phyloP scores from a whole-genome alignment of 805 yeast species.

The Barnettozyma californica region DNA sequence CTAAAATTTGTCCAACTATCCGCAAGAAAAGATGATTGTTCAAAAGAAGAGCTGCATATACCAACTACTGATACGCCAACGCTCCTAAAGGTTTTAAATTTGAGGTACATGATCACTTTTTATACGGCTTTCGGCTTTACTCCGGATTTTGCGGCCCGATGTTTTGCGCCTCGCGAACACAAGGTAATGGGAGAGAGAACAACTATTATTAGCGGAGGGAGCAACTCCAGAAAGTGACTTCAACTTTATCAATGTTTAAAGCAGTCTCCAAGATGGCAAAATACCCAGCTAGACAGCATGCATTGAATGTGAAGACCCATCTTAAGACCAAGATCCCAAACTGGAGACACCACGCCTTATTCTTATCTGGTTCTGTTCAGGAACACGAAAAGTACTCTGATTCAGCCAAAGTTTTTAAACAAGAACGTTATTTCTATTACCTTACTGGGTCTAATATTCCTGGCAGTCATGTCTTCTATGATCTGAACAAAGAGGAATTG shows the following conservation, averaged over 20 bases:
- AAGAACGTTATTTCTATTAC: conserved; percentile 86
- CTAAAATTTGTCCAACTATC: no score
- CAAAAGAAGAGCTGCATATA: no score
- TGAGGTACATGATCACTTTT: no score
- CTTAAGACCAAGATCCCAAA: conserved; percentile 25
- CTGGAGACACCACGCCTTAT: conserved; percentile 36
- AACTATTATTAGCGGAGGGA: no score
- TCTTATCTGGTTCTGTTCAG: conserved; percentile 55
- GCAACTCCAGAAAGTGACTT: no score
- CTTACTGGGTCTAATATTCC: conserved; percentile 79
- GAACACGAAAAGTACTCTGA: conserved; percentile 73
- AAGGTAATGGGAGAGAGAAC: no score
- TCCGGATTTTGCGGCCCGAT: no score
- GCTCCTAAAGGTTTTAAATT: no score
- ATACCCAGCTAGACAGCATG: conserved; percentile 84
- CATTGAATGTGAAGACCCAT: conserved; percentile 43
- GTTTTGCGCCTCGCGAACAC: no score
- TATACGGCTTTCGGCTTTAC: no score
- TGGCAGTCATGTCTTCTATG: conserved; percentile 64
- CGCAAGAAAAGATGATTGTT: no score
- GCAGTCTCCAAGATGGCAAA: conserved; percentile 30
- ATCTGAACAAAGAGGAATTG: conserved; percentile 46
- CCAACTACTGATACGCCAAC: no score
- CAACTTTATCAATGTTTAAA: conserved; percentile 1
- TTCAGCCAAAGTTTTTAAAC: conserved; percentile 73